These are phyloP conservation scores for Cystobasidium sp. DNA, from an alignment of 1,284 basidiomycete genomes.

Conservation along the genomic window DNA sequence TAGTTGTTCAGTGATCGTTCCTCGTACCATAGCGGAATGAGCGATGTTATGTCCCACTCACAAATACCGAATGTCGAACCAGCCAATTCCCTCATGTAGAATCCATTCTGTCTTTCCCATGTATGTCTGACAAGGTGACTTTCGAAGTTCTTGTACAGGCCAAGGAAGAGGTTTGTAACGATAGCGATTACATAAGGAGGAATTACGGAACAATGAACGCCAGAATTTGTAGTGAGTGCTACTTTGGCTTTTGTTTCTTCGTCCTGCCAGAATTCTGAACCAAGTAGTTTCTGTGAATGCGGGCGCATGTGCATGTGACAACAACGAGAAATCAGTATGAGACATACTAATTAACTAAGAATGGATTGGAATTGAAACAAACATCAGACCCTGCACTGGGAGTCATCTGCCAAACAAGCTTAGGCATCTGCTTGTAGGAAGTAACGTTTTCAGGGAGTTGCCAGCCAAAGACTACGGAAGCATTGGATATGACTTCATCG, in stretches of 20 bases:
- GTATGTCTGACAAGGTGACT: constrained; percentile 29
- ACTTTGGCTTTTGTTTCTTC: constrained; percentile 31
- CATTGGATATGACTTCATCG: neutral
- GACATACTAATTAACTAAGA: neutral
- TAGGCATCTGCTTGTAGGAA: constrained; percentile 9
- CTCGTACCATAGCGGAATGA: neutral
- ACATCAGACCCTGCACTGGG: constrained; percentile 33
- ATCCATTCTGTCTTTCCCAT: constrained; percentile 35
- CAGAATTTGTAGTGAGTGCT: constrained; percentile 31
- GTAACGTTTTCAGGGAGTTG: constrained; percentile 20
- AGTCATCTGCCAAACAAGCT: constrained; percentile 34
- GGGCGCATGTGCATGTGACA: too few species aligned
- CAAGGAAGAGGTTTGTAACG: constrained; percentile 19
- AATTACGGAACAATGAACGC: constrained; percentile 29
- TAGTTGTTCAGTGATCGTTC: neutral
- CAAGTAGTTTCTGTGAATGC: constrained; percentile 20
- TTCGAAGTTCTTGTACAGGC: constrained; percentile 28
- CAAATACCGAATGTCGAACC: constrained; percentile 49
- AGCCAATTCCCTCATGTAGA: constrained; percentile 47
- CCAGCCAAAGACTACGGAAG: constrained; percentile 36
- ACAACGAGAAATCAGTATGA: neutral
- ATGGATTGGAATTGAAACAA: neutral
- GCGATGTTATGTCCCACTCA: neutral
- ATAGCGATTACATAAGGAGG: constrained; percentile 36
- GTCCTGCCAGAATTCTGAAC: constrained; percentile 18